Evolutionary conservation across 768 basidiomycete species (phyloP), one percentile per base, ranked within the genome.

Genomic region (Hemileccinum rubropunctum): DNA sequence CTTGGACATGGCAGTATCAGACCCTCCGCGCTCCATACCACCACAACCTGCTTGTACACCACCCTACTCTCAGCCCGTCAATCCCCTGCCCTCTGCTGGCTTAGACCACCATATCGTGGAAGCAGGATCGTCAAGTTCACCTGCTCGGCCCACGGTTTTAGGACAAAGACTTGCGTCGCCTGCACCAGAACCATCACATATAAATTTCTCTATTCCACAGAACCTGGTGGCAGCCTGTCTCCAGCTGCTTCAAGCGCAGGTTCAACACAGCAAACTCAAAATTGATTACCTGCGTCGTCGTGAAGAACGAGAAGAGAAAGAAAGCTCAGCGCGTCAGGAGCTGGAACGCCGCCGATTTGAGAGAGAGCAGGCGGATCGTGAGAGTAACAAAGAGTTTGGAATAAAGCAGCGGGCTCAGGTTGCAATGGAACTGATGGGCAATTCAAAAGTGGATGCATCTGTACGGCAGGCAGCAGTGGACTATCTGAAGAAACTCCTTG

Each of bases 241-340:
- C 60, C 80, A 84, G 53, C 76, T 81, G 51, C 67, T 89, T 35
- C 82, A 83, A 53, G 72, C 80, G 36, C 88, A 89, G 60, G 78
- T 77, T 20, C 85, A 88, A 57, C 80, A 85, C 32, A 79, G 78
- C 52, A 83, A 84, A 66, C 75, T 81, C 69, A 85, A 85, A 60
- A 73, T 87, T 37, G 88, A 88, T 50, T 83, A 83, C 56, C 58
- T 88, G 61, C 77, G 80, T 48, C 70, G 83, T 52, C 73, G 81
- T 17, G 86, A 88, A 53, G 85, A 86, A 55, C 72, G 86, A n/a
- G 84, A 86, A 58, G 81, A 82, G 54, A 76, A 74, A 57, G 83
- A 84, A 53, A 78, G 78, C 44, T 51, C 56, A 0, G 62, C 73
- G 54, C 73, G 82, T 33, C 72, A 73, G 49, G 82, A 84, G 52